Evolutionary conservation across 495 filamentous ascomycete genomes (phyloP).

Genomic region (Aspergillus heteromorphus): DNA sequence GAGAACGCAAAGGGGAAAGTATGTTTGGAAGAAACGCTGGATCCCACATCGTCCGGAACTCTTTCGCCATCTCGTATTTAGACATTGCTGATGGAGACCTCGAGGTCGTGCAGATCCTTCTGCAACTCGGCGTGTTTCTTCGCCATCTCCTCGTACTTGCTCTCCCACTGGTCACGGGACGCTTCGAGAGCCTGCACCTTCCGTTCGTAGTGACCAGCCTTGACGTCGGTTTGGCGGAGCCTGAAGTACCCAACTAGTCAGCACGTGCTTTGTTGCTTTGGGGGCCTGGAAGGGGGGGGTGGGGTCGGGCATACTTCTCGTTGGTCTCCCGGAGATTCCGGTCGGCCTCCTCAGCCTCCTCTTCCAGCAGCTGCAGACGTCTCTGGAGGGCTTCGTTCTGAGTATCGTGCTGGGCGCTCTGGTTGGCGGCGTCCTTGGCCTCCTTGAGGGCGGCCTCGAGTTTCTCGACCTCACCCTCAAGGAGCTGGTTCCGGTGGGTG

Average conservation of each 20-base stretch:
- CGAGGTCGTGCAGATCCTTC: constrained; percentile 89
- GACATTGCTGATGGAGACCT: constrained; percentile 83
- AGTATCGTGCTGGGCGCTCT: constrained; percentile 66
- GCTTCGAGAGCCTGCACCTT: constrained; percentile 95
- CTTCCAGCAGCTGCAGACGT: constrained; percentile 90
- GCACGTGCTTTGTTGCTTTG: neutral
- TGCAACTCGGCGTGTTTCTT: constrained; percentile 80
- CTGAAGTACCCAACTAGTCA: constrained; percentile 43
- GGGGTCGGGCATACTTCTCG: constrained; percentile 72
- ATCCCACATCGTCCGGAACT: constrained; percentile 28
- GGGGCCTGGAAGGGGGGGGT: neutral
- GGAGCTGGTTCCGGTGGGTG: constrained; percentile 79
- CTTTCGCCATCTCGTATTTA: constrained; percentile 42
- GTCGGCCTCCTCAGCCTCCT: constrained; percentile 94
- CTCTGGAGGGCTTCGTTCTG: constrained; percentile 87
- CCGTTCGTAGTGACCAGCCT: constrained; percentile 98
- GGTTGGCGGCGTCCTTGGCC: constrained; percentile 69
- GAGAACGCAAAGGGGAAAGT: constrained; percentile 22
- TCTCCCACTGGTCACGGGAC: constrained; percentile 85
- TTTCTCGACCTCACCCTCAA: constrained; percentile 90
- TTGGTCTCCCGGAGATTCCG: constrained; percentile 92
- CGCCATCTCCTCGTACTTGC: constrained; percentile 92
- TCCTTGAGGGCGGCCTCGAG: constrained; percentile 71
- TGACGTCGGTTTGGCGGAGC: constrained; percentile 97
- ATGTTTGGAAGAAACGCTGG: constrained; percentile 25